phyloP scores from a whole-genome alignment of 345 rosid genomes.

The Erysimum cheiranthoides region DNA sequence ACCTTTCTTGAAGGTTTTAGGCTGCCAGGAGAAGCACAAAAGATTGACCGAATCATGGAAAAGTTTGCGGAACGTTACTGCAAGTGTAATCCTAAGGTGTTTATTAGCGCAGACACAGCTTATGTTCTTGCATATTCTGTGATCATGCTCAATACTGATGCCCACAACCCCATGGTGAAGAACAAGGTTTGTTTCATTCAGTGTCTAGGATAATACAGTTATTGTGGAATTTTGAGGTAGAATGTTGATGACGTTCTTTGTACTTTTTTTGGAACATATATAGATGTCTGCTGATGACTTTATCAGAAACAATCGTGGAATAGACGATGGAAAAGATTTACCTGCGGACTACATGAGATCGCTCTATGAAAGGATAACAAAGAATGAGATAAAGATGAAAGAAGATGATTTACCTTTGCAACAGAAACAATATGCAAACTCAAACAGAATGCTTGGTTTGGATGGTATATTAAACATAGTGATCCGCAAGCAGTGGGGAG shows the following conservation, averaged over 20 bases:
- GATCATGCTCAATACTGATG: slow-evolving; percentile 92
- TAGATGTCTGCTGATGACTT: slow-evolving; percentile 63
- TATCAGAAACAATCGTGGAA: slow-evolving; percentile 83
- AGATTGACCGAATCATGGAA: slow-evolving; percentile 94
- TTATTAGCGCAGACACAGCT: slow-evolving; percentile 89
- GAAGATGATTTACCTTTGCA: slow-evolving; percentile 64
- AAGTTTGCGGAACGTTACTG: slow-evolving; percentile 94
- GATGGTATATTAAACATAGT: slow-evolving; percentile 90
- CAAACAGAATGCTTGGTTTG: slow-evolving; percentile 76
- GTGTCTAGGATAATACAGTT: slow-evolving; percentile 18
- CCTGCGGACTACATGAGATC: slow-evolving; percentile 72
- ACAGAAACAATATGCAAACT: slow-evolving; percentile 67
- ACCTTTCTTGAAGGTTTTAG: slow-evolving; percentile 83
- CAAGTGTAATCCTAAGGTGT: slow-evolving; percentile 81
- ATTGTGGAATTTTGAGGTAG: slow-evolving; percentile 34
- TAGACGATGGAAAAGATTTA: slow-evolving; percentile 86
- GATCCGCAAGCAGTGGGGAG: slow-evolving; percentile 77
- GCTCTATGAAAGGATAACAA: slow-evolving; percentile 79
- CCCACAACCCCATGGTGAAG: slow-evolving; percentile 92
- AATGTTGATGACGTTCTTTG: slow-evolving; percentile 38
- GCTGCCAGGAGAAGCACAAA: slow-evolving; percentile 93
- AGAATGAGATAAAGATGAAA: slow-evolving; percentile 84
- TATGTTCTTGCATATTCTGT: slow-evolving; percentile 95
- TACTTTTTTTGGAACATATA: slow-evolving; percentile 33
- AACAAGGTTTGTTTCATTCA: slow-evolving; percentile 60